Evolutionary conservation across 208 protist genomes (phyloP).

Genomic region (Angomonas desouzai): DNA sequence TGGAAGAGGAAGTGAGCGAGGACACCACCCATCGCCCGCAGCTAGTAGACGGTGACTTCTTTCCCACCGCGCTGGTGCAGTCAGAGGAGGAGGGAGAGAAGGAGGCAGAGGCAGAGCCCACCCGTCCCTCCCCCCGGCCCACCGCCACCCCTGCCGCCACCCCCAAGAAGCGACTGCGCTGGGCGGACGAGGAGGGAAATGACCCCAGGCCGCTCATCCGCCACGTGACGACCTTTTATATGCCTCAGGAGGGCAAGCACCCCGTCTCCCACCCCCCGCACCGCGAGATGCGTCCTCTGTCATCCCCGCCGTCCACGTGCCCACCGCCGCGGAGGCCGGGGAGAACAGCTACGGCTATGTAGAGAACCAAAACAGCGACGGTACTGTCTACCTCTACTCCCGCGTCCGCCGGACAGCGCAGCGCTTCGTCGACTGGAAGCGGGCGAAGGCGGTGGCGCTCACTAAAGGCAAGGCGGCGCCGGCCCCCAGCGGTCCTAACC

Average conservation of each 20-base stretch:
- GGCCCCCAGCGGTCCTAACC: slow-evolving; percentile 19
- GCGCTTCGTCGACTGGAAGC: slow-evolving; percentile 52
- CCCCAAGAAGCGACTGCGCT: slow-evolving; percentile 41
- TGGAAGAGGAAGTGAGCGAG: slow-evolving; percentile 29
- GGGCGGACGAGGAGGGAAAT: slow-evolving; percentile 38
- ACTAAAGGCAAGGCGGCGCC: slow-evolving; percentile 8
- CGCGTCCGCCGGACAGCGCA: slow-evolving; percentile 41
- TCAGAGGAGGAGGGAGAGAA: slow-evolving; percentile 12
- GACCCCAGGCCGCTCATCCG: slow-evolving; percentile 28
- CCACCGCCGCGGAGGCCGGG: slow-evolving; percentile 18
- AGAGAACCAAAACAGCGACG: slow-evolving; percentile 46
- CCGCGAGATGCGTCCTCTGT: slow-evolving; percentile 14
- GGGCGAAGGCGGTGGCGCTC: neutral
- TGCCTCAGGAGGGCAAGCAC: slow-evolving; percentile 32
- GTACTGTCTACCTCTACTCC: slow-evolving; percentile 50
- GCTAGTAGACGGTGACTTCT: slow-evolving; percentile 75
- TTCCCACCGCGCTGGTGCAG: slow-evolving; percentile 25
- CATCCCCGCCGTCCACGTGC: slow-evolving; percentile 18
- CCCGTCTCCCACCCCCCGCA: neutral
- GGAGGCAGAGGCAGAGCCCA: slow-evolving; percentile 1
- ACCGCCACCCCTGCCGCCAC: slow-evolving; percentile 8
- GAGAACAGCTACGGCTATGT: slow-evolving; percentile 23
- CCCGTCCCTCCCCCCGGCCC: neutral
- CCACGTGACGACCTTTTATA: slow-evolving; percentile 57
- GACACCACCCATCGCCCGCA: slow-evolving; percentile 32